Percentiles rank a stretch among this genome's conserved stretches.
phyloP scores from a whole-genome alignment of 352 stramenopile genomes.

The Phytophthora colocasiae region DNA sequence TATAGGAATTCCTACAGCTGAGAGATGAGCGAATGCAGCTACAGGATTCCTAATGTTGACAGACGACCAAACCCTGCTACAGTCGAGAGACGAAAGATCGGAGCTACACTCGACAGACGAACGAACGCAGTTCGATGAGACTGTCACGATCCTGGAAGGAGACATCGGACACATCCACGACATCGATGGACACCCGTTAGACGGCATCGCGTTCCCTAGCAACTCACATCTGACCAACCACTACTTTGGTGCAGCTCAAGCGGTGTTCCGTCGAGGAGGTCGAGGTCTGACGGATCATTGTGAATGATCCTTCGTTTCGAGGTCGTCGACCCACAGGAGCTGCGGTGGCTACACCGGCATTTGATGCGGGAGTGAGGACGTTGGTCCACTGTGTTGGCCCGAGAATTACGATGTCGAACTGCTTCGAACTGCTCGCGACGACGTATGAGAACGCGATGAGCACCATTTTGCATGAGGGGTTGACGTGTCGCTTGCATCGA shows the following conservation, averaged over 20 bases:
- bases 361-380: conserved; percentile 47
- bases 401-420: conserved; percentile 20
- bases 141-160: conserved; percentile 32
- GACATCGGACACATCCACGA: conserved; percentile 36
- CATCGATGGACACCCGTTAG: conserved; percentile 14
- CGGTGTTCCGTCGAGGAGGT: conserved; percentile 53
- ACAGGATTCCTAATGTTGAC: no score
- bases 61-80: no score
- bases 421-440: conserved; percentile 19
- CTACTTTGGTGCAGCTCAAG: conserved; percentile 41
- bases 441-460: conserved; percentile 38
- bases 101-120: no score
- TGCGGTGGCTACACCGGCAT: conserved; percentile 49
- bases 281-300: conserved; percentile 37
- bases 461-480: conserved; percentile 35
- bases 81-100: no score
- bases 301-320: conserved; percentile 32
- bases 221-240: conserved; percentile 42
- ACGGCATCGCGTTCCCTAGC: conserved; percentile 62
- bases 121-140: conserved; percentile 18
- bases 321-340: conserved; percentile 1
- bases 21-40: not conserved
- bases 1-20: conserved; percentile 9
- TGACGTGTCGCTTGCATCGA: conserved; percentile 50
- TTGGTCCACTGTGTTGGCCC: conserved; percentile 63